Conservation (phyloP, 495 filamentous ascomycete genomes). For the Xanthoparmelia taractica region DNA sequence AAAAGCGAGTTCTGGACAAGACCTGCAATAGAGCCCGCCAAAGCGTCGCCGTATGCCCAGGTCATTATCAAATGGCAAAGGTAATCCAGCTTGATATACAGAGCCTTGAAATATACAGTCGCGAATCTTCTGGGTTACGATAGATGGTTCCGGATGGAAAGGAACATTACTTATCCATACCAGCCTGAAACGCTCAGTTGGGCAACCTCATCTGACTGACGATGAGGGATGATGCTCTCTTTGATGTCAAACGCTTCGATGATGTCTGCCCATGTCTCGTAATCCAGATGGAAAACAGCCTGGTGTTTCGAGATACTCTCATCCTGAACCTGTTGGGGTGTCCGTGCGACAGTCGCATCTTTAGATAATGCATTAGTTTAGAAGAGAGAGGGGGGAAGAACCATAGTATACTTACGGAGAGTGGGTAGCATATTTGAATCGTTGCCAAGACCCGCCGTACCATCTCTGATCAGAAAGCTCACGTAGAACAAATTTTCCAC, state of each 20-base stretch:
- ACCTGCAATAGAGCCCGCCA: background rate
- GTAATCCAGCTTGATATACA: background rate
- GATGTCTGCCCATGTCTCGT: slow-evolving; percentile 68
- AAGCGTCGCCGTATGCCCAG: background rate
- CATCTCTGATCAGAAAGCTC: slow-evolving; percentile 88
- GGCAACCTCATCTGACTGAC: slow-evolving; percentile 50
- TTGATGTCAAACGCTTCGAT: slow-evolving; percentile 66
- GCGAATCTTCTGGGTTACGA: background rate
- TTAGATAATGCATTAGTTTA: slow-evolving; percentile 7
- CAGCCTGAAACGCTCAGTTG: slow-evolving; percentile 59
- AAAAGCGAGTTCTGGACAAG: background rate
- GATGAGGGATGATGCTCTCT: slow-evolving; percentile 74
- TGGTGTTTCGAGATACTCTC: slow-evolving; percentile 60
- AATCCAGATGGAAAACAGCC: slow-evolving; percentile 77
- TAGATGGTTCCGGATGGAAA: background rate
- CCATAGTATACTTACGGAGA: slow-evolving; percentile 52
- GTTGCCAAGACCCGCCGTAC: slow-evolving; percentile 55
- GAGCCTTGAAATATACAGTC: background rate
- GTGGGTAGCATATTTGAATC: slow-evolving; percentile 62
- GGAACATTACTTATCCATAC: slow-evolving; percentile 50
- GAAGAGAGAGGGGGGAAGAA: slow-evolving; percentile 22
- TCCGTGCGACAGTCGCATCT: slow-evolving; percentile 38
- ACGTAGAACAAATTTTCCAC: slow-evolving; percentile 97
- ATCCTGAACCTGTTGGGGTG: slow-evolving; percentile 40
- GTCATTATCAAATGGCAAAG: slow-evolving; percentile 5